Percentiles rank a stretch among this genome's conserved stretches.
These are phyloP conservation scores for Aspergillus sp. DNA, from an alignment of 2,329 filamentous ascomycete species.

Conservation along the genomic window DNA sequence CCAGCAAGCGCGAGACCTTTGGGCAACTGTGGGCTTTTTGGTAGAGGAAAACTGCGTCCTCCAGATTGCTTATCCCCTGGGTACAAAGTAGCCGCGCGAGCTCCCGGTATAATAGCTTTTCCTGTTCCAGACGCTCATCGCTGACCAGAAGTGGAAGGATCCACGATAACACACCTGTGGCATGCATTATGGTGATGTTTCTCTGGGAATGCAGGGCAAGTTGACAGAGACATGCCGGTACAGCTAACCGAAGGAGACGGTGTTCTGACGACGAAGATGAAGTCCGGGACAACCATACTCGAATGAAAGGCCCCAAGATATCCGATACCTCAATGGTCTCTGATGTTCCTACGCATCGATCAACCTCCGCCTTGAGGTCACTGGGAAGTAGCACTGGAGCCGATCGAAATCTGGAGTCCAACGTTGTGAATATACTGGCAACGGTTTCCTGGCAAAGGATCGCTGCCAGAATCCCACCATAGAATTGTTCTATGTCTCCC, in stretches of 20 bases:
- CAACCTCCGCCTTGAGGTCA: slow-evolving; percentile 33
- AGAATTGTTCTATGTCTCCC: slow-evolving; percentile 72
- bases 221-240: slow-evolving; percentile 65
- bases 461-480: slow-evolving; percentile 80
- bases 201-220: slow-evolving; percentile 64
- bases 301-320: slow-evolving; percentile 41
- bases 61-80: slow-evolving; percentile 77
- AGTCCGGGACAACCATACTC: slow-evolving; percentile 60
- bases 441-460: slow-evolving; percentile 76
- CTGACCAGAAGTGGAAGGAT: slow-evolving; percentile 66
- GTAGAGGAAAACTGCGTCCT: slow-evolving; percentile 78
- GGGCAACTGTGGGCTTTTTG: slow-evolving; percentile 56
- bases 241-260: slow-evolving; percentile 51
- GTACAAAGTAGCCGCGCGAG: slow-evolving; percentile 69
- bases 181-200: slow-evolving; percentile 72
- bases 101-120: slow-evolving; percentile 62
- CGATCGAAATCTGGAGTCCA: slow-evolving; percentile 33
- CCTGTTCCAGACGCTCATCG: slow-evolving; percentile 55
- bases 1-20: slow-evolving; percentile 66
- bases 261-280: slow-evolving; percentile 51
- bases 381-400: slow-evolving; percentile 18
- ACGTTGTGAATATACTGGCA: slow-evolving; percentile 63
- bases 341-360: slow-evolving; percentile 41
- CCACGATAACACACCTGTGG: slow-evolving; percentile 68
- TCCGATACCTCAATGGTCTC: slow-evolving; percentile 48